These are phyloP conservation scores for Rutstroemia sp. DNA, from an alignment of 2,329 filamentous ascomycete species.

Conservation along the genomic window DNA sequence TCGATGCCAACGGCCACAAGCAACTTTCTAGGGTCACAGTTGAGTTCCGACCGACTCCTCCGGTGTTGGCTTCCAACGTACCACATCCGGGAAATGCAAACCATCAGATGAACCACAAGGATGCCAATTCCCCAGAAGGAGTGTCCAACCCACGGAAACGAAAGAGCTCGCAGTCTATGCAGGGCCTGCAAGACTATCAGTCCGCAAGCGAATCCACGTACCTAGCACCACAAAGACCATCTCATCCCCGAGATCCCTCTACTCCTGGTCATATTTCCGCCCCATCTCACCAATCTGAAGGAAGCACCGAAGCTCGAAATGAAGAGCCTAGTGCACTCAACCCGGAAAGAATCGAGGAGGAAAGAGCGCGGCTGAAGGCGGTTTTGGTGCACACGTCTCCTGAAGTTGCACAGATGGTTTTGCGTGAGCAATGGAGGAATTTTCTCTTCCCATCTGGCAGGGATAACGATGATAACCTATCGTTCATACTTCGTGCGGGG, in stretches of 20 bases:
- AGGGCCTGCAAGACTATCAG: background rate
- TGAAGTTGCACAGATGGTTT: conserved; percentile 17
- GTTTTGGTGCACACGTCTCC: conserved; percentile 16
- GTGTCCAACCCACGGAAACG: background rate
- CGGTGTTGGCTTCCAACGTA: too few relatives aligned
- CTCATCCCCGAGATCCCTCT: background rate
- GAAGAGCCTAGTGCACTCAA: background rate
- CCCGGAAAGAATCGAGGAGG: conserved; percentile 10
- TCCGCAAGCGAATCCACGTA: background rate
- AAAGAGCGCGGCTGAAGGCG: conserved; percentile 17
- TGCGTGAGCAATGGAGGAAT: conserved; percentile 17
- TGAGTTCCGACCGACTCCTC: too few relatives aligned
- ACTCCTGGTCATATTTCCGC: background rate
- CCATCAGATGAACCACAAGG: too few relatives aligned
- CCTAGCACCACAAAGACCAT: background rate
- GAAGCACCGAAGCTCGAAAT: background rate
- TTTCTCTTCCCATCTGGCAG: conserved; percentile 18
- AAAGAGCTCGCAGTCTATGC: background rate
- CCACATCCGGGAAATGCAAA: too few relatives aligned
- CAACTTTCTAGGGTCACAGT: too few relatives aligned
- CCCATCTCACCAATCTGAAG: background rate
- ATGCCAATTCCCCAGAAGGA: background rate
- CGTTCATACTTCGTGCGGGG: conserved; percentile 22
- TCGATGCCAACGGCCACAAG: too few relatives aligned
- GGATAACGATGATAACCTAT: conserved; percentile 19